These are phyloP conservation scores for Aspergillus bombycis DNA, from an alignment of 2,329 filamentous ascomycete genomes.

Conservation along the genomic window DNA sequence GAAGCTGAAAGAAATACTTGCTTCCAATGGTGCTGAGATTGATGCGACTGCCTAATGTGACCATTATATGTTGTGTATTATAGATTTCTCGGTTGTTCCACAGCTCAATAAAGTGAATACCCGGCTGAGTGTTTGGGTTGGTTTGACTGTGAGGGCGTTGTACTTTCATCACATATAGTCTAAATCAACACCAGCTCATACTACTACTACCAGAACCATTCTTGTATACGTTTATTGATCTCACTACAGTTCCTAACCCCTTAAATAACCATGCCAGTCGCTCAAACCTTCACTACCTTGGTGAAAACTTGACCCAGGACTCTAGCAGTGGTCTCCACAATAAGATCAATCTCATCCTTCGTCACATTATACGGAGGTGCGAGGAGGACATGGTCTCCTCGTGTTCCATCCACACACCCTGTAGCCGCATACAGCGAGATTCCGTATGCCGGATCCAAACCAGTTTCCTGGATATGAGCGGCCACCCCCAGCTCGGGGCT, in stretches of 20 bases:
- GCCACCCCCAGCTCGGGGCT: constrained; percentile 49
- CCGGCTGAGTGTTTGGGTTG: background rate
- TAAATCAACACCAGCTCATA: background rate
- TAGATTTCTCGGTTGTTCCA: constrained; percentile 9
- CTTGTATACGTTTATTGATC: background rate
- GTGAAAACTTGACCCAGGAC: constrained; percentile 58
- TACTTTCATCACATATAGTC: background rate
- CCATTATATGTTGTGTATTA: constrained; percentile 21
- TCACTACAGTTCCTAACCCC: background rate
- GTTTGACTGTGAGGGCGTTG: too few species aligned
- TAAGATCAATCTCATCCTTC: constrained; percentile 57
- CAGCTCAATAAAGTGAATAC: background rate
- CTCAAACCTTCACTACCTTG: constrained; percentile 5
- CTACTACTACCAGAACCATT: background rate
- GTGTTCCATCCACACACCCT: constrained; percentile 61
- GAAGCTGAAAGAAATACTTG: constrained; percentile 16
- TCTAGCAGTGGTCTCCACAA: constrained; percentile 55
- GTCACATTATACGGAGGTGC: constrained; percentile 70
- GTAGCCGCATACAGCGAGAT: constrained; percentile 67
- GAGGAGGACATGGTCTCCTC: constrained; percentile 71
- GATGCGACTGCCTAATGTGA: constrained; percentile 28
- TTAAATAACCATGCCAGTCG: background rate
- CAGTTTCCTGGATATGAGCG: constrained; percentile 55
- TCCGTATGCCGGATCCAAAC: constrained; percentile 46
- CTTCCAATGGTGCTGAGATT: constrained; percentile 26